Percentiles rank a stretch among this genome's conserved stretches.
phyloP scores from a whole-genome alignment of 768 basidiomycete genomes.

The Psilocybe cubensis region DNA sequence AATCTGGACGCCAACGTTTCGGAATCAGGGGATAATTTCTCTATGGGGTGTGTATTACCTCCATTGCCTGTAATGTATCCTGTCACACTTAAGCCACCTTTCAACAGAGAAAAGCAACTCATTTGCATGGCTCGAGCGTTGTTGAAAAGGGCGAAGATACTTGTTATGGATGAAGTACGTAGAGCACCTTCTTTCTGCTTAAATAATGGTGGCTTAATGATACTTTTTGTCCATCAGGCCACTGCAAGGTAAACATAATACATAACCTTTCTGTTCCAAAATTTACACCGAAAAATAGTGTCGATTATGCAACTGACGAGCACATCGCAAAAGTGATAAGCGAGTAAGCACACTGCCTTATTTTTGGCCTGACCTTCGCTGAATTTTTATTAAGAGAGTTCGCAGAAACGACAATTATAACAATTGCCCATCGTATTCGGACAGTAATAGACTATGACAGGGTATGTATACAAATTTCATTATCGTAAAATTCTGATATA shows the following conservation, averaged over 20 bases:
- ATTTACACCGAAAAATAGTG: too few species aligned
- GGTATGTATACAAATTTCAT: slow-evolving; percentile 38
- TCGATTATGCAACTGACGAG: slow-evolving; percentile 89
- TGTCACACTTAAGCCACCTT: neutral
- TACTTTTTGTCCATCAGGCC: too few species aligned
- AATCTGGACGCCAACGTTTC: slow-evolving; percentile 77
- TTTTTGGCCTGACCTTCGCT: slow-evolving; percentile 37
- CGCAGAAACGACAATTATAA: slow-evolving; percentile 77
- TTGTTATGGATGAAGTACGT: slow-evolving; percentile 85
- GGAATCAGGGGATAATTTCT: slow-evolving; percentile 88
- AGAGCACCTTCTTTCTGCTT: too few species aligned
- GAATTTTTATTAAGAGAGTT: slow-evolving; percentile 56
- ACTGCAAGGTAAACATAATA: slow-evolving; percentile 61
- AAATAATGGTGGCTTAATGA: too few species aligned
- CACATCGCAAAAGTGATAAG: slow-evolving; percentile 82
- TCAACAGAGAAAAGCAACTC: slow-evolving; percentile 30
- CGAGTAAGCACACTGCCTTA: slow-evolving; percentile 79
- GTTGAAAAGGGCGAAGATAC: slow-evolving; percentile 72
- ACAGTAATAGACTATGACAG: slow-evolving; percentile 86
- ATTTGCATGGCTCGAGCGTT: slow-evolving; percentile 90
- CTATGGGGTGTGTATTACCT: slow-evolving; percentile 53
- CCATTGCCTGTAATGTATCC: neutral
- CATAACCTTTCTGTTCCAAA: too few species aligned
- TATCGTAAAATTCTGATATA: neutral
- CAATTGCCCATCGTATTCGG: slow-evolving; percentile 79